These are phyloP conservation scores for Vigna nakashimae DNA, from an alignment of 306 rosid genomes.

Conservation along the genomic window DNA sequence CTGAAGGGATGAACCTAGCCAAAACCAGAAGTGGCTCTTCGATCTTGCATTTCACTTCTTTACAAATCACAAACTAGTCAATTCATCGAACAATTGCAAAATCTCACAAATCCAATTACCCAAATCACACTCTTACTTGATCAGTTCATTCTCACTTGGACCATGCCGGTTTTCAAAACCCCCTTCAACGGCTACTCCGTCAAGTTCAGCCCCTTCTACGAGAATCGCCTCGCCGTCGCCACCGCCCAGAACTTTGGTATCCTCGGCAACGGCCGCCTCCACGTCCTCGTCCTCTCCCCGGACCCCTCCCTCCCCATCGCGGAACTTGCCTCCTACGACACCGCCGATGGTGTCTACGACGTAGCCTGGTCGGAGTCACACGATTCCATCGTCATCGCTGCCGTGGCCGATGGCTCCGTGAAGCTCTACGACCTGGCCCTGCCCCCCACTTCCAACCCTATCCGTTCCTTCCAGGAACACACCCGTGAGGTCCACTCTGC, in stretches of 20 bases:
- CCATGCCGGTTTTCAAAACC: slow-evolving; percentile 88
- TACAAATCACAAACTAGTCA: not conserved
- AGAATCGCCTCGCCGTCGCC: slow-evolving; percentile 91
- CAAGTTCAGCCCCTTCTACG: slow-evolving; percentile 96
- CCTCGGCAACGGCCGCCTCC: slow-evolving; percentile 95
- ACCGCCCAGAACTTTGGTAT: slow-evolving; percentile 95
- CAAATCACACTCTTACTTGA: not conserved
- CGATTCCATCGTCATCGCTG: slow-evolving; percentile 84
- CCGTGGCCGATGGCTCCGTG: slow-evolving; percentile 93
- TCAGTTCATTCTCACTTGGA: not conserved
- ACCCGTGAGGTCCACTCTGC: slow-evolving; percentile 86
- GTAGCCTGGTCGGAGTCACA: slow-evolving; percentile 93
- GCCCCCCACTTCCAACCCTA: slow-evolving; percentile 77
- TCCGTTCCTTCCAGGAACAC: slow-evolving; percentile 92
- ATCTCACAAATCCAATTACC: not conserved
- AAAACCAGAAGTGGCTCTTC: not conserved
- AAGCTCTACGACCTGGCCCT: slow-evolving; percentile 86
- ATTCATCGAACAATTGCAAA: not conserved
- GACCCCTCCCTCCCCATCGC: slow-evolving; percentile 57
- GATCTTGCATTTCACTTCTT: not conserved
- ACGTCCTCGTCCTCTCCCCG: slow-evolving; percentile 75
- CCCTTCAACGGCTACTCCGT: slow-evolving; percentile 97
- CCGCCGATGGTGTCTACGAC: slow-evolving; percentile 95
- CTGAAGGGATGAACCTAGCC: not conserved
- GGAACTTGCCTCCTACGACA: slow-evolving; percentile 75